Percentiles rank a stretch among this genome's conserved stretches.
Conservation (phyloP, 2,329 filamentous ascomycete genomes). For the Bipolaris cookei region DNA sequence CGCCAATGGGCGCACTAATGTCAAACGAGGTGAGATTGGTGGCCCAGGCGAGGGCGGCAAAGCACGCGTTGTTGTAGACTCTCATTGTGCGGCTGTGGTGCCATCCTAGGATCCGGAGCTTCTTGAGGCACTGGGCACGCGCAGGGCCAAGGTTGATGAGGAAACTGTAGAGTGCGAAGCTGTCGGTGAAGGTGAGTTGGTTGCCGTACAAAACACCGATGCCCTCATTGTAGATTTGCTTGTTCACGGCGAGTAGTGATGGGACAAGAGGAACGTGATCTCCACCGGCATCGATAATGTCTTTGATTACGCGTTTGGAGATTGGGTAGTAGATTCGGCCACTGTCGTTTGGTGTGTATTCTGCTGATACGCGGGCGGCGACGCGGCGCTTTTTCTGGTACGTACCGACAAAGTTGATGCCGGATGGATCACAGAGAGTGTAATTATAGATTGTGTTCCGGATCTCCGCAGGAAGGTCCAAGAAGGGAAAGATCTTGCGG, state of each 20-base stretch:
- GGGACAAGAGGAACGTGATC: constrained; percentile 22
- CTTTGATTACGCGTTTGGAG: not conserved
- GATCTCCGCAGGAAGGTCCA: constrained; percentile 45
- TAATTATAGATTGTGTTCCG: constrained; percentile 44
- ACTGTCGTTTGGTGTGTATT: not conserved
- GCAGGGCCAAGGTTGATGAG: constrained; percentile 39
- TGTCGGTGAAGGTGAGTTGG: constrained; percentile 36
- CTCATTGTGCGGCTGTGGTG: constrained; percentile 31
- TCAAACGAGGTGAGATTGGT: constrained; percentile 38
- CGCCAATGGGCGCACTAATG: constrained; percentile 25
- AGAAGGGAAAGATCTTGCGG: constrained; percentile 43
- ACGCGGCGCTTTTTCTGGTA: constrained; percentile 40
- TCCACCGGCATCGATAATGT: not conserved
- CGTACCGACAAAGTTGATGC: constrained; percentile 33
- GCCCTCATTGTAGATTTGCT: constrained; percentile 39
- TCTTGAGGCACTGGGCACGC: constrained; percentile 31
- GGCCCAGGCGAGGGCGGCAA: constrained; percentile 38
- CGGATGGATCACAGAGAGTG: constrained; percentile 34
- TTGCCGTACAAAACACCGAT: constrained; percentile 40
- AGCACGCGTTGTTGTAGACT: constrained; percentile 44
- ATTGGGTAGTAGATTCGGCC: not conserved
- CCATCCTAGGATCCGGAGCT: constrained; percentile 37
- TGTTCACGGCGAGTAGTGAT: constrained; percentile 37
- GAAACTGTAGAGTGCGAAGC: constrained; percentile 41
- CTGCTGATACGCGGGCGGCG: constrained; percentile 27